phyloP scores from a whole-genome alignment of 345 rosid species.

The Durio zibethinus region DNA sequence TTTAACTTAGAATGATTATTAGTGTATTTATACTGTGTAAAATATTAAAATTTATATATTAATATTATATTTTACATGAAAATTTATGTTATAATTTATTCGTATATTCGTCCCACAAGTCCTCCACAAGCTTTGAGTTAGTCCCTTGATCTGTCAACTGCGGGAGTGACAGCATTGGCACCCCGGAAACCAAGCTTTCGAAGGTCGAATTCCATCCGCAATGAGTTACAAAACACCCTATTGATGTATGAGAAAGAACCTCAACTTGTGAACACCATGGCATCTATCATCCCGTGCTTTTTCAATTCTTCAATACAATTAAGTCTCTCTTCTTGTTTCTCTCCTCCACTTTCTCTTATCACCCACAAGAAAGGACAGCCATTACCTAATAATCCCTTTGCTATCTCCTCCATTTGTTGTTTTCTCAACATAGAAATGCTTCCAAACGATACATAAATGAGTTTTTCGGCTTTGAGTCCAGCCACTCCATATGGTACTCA shows the following conservation, averaged over 20 bases:
- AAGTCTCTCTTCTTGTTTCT: slow-evolving; percentile 24
- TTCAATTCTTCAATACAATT: slow-evolving; percentile 34
- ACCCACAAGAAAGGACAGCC: slow-evolving; percentile 49
- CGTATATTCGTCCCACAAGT: too few species aligned
- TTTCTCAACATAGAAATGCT: slow-evolving; percentile 32
- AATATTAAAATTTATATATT: too few species aligned
- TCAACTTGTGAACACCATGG: slow-evolving; percentile 62
- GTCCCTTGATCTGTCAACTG: background rate
- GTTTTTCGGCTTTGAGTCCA: slow-evolving; percentile 32
- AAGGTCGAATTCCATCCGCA: slow-evolving; percentile 73
- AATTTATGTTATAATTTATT: too few species aligned
- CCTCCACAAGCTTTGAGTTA: background rate
- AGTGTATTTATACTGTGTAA: too few species aligned
- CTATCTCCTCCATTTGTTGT: slow-evolving; percentile 44
- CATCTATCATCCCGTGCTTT: slow-evolving; percentile 45
- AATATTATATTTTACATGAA: too few species aligned
- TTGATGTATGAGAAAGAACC: slow-evolving; percentile 47
- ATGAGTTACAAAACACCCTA: slow-evolving; percentile 65
- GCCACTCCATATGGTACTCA: slow-evolving; percentile 32
- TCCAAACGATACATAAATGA: slow-evolving; percentile 66
- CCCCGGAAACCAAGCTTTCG: slow-evolving; percentile 49
- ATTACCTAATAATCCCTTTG: slow-evolving; percentile 25
- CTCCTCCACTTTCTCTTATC: slow-evolving; percentile 21
- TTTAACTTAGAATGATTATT: too few species aligned
- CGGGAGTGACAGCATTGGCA: slow-evolving; percentile 34